phyloP scores from a whole-genome alignment of 495 filamentous ascomycete genomes.

The Talaromyces proteolyticus region DNA sequence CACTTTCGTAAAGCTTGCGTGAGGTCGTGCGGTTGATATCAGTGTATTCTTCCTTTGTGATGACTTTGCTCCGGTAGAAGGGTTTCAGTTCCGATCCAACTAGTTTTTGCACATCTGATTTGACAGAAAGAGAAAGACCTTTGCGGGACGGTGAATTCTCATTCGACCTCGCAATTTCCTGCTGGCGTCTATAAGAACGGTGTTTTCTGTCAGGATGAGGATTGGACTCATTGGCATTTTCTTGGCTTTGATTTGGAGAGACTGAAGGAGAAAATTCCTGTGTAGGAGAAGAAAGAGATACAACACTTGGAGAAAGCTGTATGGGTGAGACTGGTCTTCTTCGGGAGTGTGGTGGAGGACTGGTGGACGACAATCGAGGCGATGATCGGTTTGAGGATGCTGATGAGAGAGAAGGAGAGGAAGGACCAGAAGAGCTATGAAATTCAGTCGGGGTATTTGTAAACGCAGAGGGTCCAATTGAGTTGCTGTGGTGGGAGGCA shows the following conservation, averaged over 20 bases:
- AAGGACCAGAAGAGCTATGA: conserved; percentile 47
- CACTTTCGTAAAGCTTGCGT: conserved; percentile 76
- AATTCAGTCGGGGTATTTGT: conserved; percentile 36
- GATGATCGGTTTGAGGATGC: conserved; percentile 59
- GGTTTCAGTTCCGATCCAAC: conserved; percentile 73
- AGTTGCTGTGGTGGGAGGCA: conserved; percentile 46
- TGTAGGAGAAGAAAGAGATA: conserved; percentile 55
- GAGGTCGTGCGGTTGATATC: conserved; percentile 82
- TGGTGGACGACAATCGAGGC: conserved; percentile 62
- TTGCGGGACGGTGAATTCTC: conserved; percentile 51
- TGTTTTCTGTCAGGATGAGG: conserved; percentile 3
- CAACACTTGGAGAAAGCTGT: conserved; percentile 58
- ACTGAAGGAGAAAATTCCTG: conserved; percentile 35
- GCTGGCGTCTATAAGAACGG: background rate
- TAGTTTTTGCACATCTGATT: conserved; percentile 75
- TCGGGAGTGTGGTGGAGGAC: conserved; percentile 61
- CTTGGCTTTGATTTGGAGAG: conserved; percentile 14
- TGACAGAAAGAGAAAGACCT: conserved; percentile 61
- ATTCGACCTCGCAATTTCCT: conserved; percentile 25
- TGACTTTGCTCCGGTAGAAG: conserved; percentile 58
- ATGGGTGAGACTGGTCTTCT: conserved; percentile 62
- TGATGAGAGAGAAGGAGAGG: conserved; percentile 72
- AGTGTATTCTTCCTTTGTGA: conserved; percentile 80
- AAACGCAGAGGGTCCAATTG: conserved; percentile 37
- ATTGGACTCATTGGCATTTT: conserved; percentile 6